Percentiles rank a stretch among this genome's conserved stretches.
phyloP scores from a whole-genome alignment of 2,329 filamentous ascomycete species.

The Epichloe brachyelytri region DNA sequence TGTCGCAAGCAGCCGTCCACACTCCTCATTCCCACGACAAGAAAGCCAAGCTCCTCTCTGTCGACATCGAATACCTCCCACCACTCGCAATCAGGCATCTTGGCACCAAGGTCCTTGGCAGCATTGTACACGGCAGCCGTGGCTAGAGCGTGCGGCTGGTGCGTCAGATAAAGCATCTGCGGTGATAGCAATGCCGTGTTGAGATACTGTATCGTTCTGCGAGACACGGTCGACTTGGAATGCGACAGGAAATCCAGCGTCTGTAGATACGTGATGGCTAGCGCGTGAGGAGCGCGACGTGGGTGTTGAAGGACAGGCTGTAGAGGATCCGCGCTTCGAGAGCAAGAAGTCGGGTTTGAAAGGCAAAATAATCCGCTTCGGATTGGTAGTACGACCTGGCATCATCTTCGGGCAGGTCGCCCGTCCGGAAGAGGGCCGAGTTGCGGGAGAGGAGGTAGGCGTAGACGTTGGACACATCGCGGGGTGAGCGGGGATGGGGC shows the following conservation, averaged over 20 bases:
- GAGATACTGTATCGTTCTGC: slow-evolving; percentile 61
- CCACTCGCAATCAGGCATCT: slow-evolving; percentile 77
- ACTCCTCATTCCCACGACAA: slow-evolving; percentile 77
- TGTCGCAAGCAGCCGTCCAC: slow-evolving; percentile 55
- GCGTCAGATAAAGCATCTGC: slow-evolving; percentile 80
- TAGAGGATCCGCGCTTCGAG: slow-evolving; percentile 68
- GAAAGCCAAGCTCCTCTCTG: slow-evolving; percentile 82
- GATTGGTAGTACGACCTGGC: slow-evolving; percentile 53
- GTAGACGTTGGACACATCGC: slow-evolving; percentile 77
- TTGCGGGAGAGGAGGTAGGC: slow-evolving; percentile 58
- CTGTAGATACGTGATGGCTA: slow-evolving; percentile 87
- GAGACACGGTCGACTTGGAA: slow-evolving; percentile 40
- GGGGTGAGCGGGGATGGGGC: slow-evolving; percentile 58
- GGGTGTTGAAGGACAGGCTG: slow-evolving; percentile 67
- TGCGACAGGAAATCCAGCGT: slow-evolving; percentile 57
- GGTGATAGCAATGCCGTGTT: slow-evolving; percentile 78
- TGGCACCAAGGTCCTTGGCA: slow-evolving; percentile 60
- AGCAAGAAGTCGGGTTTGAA: slow-evolving; percentile 52
- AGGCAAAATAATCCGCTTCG: slow-evolving; percentile 56
- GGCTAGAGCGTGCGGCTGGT: slow-evolving; percentile 76
- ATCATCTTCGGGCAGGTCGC: slow-evolving; percentile 22
- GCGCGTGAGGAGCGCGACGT: slow-evolving; percentile 70
- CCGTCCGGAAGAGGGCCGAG: slow-evolving; percentile 39
- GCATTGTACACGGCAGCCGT: slow-evolving; percentile 87
- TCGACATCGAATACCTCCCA: slow-evolving; percentile 98